Evolutionary conservation across 352 stramenopile species (phyloP).

Genomic region (Blastocystis sp.): DNA sequence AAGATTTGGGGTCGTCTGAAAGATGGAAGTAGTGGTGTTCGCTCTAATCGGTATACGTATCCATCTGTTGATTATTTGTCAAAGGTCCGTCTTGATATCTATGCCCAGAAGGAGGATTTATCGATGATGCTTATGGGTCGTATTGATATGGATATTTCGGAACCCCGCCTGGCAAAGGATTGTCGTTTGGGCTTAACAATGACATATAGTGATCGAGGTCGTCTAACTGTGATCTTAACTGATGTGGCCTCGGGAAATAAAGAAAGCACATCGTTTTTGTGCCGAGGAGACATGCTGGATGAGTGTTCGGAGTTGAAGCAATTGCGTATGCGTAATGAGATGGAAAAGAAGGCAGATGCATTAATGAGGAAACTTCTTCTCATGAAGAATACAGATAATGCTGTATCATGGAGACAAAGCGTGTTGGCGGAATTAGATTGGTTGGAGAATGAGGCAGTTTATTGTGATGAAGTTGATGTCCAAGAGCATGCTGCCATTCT

Average conservation of each 20-base stretch:
- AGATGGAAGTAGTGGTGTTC: not conserved
- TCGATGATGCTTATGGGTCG: not conserved
- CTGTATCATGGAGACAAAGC: not conserved
- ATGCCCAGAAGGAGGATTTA: not conserved
- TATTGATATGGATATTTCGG: not conserved
- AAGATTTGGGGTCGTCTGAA: not conserved
- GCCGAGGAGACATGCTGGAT: not conserved
- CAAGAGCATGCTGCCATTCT: not conserved
- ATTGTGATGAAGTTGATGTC: constrained; percentile 6
- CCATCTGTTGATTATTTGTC: not conserved
- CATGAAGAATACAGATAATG: not conserved
- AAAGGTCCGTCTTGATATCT: not conserved
- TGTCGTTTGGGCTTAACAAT: not conserved
- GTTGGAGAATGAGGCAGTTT: not conserved
- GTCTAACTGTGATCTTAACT: not conserved
- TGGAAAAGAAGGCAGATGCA: not conserved
- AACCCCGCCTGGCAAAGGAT: not conserved
- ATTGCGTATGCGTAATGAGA: not conserved
- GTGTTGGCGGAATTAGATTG: not conserved
- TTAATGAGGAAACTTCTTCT: not conserved
- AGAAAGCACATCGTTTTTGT: not conserved
- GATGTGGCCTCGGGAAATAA: not conserved
- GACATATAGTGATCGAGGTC: not conserved
- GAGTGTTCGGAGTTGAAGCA: not conserved
- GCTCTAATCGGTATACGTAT: not conserved